These are phyloP conservation scores for Russula vinacea DNA, from an alignment of 768 basidiomycete species.

Conservation along the genomic window DNA sequence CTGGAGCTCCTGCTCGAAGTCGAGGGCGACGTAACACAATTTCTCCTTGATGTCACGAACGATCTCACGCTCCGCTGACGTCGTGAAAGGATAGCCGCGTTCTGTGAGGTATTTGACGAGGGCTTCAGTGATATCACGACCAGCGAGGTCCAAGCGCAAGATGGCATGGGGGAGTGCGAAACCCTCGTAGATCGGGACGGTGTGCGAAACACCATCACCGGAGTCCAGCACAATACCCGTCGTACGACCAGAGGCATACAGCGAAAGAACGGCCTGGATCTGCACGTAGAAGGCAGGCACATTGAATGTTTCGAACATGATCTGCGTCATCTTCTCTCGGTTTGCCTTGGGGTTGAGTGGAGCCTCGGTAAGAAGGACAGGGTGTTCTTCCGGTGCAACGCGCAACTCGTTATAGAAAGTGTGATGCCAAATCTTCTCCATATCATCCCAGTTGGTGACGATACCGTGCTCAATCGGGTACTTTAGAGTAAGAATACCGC, in stretches of 20 bases:
- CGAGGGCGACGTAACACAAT: conserved; percentile 90
- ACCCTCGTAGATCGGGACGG: conserved; percentile 95
- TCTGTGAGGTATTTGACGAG: conserved; percentile 84
- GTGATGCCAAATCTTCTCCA: conserved; percentile 99
- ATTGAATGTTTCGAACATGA: conserved; percentile 80
- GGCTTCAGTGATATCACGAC: conserved; percentile 85
- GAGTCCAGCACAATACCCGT: conserved; percentile 95
- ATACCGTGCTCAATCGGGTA: conserved; percentile 94
- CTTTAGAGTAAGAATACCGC: conserved; percentile 90
- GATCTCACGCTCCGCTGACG: conserved; percentile 90
- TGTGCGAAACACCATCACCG: conserved; percentile 94
- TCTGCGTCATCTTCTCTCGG: conserved; percentile 73
- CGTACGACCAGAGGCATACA: conserved; percentile 93
- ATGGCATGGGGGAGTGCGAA: conserved; percentile 93
- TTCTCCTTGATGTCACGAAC: conserved; percentile 95
- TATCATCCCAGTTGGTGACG: conserved; percentile 98
- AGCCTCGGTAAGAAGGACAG: conserved; percentile 67
- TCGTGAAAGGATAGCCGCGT: conserved; percentile 92
- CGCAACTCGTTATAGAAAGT: conserved; percentile 87
- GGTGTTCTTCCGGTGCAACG: conserved; percentile 75
- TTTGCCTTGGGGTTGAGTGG: conserved; percentile 73
- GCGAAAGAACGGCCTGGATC: conserved; percentile 69
- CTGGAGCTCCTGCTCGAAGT: conserved; percentile 91
- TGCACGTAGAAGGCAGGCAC: conserved; percentile 71
- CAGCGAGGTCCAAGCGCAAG: conserved; percentile 86